These are phyloP conservation scores for Microascus cirrosus DNA, from an alignment of 2,329 filamentous ascomycete genomes.

Conservation along the genomic window DNA sequence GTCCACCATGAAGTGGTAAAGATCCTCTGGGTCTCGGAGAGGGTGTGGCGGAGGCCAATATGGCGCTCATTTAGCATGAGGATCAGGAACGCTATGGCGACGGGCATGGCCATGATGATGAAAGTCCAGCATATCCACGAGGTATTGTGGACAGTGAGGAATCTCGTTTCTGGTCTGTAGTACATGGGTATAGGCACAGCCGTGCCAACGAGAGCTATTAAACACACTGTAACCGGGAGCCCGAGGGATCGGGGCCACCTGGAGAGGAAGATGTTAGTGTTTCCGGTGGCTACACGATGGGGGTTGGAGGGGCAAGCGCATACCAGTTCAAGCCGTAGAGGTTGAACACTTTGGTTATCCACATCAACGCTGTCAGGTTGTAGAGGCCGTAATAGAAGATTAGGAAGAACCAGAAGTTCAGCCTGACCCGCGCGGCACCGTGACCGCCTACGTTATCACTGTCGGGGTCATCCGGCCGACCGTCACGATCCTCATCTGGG, in stretches of 20 bases:
- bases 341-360: conserved; percentile 64
- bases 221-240: conserved; percentile 51
- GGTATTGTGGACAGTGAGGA: conserved; percentile 51
- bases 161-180: conserved; percentile 37
- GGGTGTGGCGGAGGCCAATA: conserved; percentile 45
- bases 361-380: conserved; percentile 54
- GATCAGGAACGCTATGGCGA: conserved; percentile 54
- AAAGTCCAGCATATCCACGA: conserved; percentile 61
- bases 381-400: conserved; percentile 61
- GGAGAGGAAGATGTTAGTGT: neutral
- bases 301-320: conserved; percentile 7
- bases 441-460: conserved; percentile 42
- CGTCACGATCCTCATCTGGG: conserved; percentile 26
- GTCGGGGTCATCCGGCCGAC: conserved; percentile 16
- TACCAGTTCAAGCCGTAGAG: conserved; percentile 59
- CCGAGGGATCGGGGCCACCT: conserved; percentile 53
- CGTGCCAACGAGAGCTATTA: conserved; percentile 50
- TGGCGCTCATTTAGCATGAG: conserved; percentile 54
- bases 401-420: conserved; percentile 64
- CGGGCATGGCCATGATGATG: conserved; percentile 57
- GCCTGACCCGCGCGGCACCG: conserved; percentile 49
- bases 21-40: conserved; percentile 57
- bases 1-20: conserved; percentile 58
- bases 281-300: neutral
- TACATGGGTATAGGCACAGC: conserved; percentile 50